Evolutionary conservation across 2,329 filamentous ascomycete species (phyloP).

Genomic region (Akanthomyces muscarius): DNA sequence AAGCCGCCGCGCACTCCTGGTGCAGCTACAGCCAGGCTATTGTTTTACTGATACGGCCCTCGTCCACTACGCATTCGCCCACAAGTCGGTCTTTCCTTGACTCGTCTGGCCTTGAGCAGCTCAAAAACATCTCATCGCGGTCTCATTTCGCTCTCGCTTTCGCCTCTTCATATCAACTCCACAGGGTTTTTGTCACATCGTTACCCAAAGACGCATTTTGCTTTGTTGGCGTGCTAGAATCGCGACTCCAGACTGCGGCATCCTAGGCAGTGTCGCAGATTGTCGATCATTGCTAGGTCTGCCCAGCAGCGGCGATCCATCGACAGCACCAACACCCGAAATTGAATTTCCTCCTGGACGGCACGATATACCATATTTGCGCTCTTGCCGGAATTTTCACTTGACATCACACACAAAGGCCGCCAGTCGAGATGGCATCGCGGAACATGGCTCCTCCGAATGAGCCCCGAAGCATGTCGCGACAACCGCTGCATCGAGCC

Average conservation of each 20-base stretch:
- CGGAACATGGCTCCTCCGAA: not conserved
- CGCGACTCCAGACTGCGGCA: not conserved
- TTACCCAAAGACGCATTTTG: not conserved
- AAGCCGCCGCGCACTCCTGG: not conserved
- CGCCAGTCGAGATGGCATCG: not conserved
- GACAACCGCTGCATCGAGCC: not conserved
- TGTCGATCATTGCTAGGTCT: slow-evolving; percentile 6
- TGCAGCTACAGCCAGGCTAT: not conserved
- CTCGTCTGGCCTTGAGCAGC: not conserved
- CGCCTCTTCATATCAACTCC: not conserved
- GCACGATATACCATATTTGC: not conserved
- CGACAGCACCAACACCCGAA: not conserved
- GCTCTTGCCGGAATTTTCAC: not conserved
- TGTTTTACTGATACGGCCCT: slow-evolving; percentile 2
- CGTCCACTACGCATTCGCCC: not conserved
- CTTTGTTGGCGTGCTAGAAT: not conserved
- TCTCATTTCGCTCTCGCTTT: not conserved
- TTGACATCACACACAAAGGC: too few species aligned
- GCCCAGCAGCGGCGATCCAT: not conserved
- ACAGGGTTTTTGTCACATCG: too few species aligned
- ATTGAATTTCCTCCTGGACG: not conserved
- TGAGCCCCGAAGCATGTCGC: not conserved
- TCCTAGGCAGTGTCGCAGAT: not conserved
- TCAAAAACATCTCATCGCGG: too few species aligned
- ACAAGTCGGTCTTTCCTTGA: not conserved